Base-by-base conservation (phyloP, 495 filamentous ascomycete species). In the Daldinia grandis region DNA sequence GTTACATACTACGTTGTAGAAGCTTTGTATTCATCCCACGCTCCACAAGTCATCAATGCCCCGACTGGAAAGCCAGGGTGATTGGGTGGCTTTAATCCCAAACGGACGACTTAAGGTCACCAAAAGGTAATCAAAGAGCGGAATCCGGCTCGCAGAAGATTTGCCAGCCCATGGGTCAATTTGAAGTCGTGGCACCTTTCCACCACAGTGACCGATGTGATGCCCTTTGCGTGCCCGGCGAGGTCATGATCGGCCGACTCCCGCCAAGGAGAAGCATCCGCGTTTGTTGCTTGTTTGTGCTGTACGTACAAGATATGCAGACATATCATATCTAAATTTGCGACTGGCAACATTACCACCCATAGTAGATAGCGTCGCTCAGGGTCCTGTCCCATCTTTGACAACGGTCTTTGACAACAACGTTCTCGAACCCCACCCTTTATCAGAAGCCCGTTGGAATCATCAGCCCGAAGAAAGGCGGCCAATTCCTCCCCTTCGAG, bases 1-100 rank as follows among this genome's bases (percentile, higher is more conserved):
- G 70, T 73, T 73, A 66, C 65, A 73, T 73, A 68, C 70, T 66
- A 73, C 70, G 65, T 73, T 65, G 70, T 73, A 69, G 70, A 72
- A 21, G 9, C 25, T 69, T 62, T 62, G 65, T 66, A 66, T 73
- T 62, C 65, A 64, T 68, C 61, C 65, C 65, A 53, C 70, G 70
- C 70, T 66, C 70, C 70, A 73, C 61, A 62, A 64, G 61, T 54
- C 57, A 59, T 58, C 56, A 64, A 66, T 53, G 50, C 49, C 47
- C 65, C 55, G 57, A 58, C 70, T 53, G 42, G 56, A 24, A 65
- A 54, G 61, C 25, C 42, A 5, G 65, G 53, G 30, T 73, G 61
- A 69, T 73, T 69, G 65, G 70, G 62, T 49, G 42, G 70, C 44
- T 53, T 59, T 56, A 55, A 69, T 69, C n/a, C 56, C 42, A 62